A percentile compares a stretch with the other conserved stretches of the same genome.
These are phyloP conservation scores for Talaromyces proteolyticus DNA, from an alignment of 495 filamentous ascomycete species.

Conservation along the genomic window DNA sequence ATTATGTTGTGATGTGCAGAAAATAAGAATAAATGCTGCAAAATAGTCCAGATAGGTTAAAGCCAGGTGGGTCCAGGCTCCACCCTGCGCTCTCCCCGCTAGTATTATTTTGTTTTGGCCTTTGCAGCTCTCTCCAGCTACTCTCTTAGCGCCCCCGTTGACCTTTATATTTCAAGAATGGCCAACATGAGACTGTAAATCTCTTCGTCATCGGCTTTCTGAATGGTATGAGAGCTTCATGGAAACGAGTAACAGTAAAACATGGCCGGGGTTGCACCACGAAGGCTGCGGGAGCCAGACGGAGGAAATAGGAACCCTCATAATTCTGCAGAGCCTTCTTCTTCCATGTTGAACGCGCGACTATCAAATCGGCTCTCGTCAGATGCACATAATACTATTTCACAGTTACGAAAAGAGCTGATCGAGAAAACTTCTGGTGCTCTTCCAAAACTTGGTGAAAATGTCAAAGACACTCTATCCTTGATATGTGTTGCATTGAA, in stretches of 20 bases:
- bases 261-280: slow-evolving; percentile 3
- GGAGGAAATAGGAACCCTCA: slow-evolving; percentile 13
- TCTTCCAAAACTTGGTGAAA: slow-evolving; percentile 48
- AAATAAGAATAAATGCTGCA: too few relatives aligned
- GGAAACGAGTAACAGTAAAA: background rate
- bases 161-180: too few relatives aligned
- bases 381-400: slow-evolving; percentile 32
- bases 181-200: too few relatives aligned
- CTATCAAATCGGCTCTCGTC: slow-evolving; percentile 43
- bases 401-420: slow-evolving; percentile 60
- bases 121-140: too few relatives aligned
- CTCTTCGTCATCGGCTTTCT: background rate
- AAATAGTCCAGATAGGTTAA: too few relatives aligned
- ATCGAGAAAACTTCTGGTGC: slow-evolving; percentile 36
- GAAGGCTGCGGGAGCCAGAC: slow-evolving; percentile 8
- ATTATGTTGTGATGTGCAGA: too few relatives aligned
- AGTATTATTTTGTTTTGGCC: too few relatives aligned
- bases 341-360: slow-evolving; percentile 65
- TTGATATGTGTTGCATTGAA: slow-evolving; percentile 78
- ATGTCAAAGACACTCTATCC: slow-evolving; percentile 69
- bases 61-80: too few relatives aligned
- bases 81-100: too few relatives aligned
- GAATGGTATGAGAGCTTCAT: background rate
- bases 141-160: too few relatives aligned
- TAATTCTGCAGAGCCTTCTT: slow-evolving; percentile 41